Percentiles rank a stretch among this genome's conserved stretches.
Evolutionary conservation across 2,329 filamentous ascomycete species (phyloP).

Genomic region (Malbranchea zuffiana): DNA sequence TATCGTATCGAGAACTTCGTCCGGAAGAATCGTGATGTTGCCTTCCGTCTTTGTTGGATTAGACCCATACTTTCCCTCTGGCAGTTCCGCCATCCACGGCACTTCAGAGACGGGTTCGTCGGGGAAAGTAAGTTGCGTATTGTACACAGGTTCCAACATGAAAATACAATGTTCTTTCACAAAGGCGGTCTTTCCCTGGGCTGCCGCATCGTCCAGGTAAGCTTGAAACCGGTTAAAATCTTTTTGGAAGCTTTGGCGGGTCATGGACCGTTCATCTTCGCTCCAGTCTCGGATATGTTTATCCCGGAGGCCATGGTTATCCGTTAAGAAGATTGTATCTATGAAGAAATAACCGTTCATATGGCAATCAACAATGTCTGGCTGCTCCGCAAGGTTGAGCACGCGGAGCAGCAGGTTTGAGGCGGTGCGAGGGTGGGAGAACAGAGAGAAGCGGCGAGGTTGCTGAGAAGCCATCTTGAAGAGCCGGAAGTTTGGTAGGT

Average conservation of each 20-base stretch:
- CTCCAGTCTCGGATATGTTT: constrained; percentile 22
- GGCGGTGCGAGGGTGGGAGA: constrained; percentile 24
- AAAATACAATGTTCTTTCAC: constrained; percentile 28
- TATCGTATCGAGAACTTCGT: constrained; percentile 27
- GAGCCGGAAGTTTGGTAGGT: no score
- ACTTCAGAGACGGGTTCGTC: constrained; percentile 2
- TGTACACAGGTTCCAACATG: constrained; percentile 7
- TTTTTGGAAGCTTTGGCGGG: constrained; percentile 19
- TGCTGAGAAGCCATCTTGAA: constrained; percentile 3
- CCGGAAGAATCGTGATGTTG: constrained; percentile 28
- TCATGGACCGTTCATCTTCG: constrained; percentile 17
- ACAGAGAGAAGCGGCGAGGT: constrained; percentile 16
- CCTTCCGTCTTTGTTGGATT: constrained; percentile 18
- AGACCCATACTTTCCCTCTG: constrained; percentile 8
- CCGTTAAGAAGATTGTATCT: constrained; percentile 10
- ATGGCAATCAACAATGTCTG: constrained; percentile 15
- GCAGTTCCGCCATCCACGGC: constrained; percentile 7
- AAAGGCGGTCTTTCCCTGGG: constrained; percentile 23
- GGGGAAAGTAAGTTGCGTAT: constrained; percentile 6
- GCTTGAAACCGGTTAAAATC: constrained; percentile 22
- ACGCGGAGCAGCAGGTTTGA: constrained; percentile 26
- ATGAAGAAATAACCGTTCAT: constrained; percentile 25
- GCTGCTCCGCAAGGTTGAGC: constrained; percentile 23
- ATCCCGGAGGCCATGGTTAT: constrained; percentile 11
- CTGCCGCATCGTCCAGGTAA: constrained; percentile 16